phyloP scores from a whole-genome alignment of 306 rosid genomes.

The Luffa acutangula region DNA sequence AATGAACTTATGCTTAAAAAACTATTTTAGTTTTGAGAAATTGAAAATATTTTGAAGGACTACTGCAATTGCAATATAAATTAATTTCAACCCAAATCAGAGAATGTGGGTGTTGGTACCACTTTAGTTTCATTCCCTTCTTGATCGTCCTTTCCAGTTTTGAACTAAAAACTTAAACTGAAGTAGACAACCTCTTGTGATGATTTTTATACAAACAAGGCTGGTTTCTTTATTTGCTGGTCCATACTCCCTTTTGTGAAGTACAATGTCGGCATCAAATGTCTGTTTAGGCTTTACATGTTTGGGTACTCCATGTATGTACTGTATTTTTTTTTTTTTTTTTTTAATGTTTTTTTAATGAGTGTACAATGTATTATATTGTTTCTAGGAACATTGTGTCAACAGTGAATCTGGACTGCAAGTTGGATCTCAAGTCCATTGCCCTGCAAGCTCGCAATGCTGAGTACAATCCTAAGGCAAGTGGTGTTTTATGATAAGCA shows the following conservation, averaged over 20 bases:
- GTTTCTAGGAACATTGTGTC: constrained; percentile 74
- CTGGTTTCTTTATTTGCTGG: neutral
- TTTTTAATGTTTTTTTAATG: no score
- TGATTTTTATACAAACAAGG: neutral
- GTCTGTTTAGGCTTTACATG: neutral
- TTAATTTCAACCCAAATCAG: neutral
- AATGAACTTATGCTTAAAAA: neutral
- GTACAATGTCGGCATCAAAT: neutral
- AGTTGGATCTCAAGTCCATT: constrained; percentile 84
- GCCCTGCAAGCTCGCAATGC: constrained; percentile 93
- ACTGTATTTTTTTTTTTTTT: neutral
- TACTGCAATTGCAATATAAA: neutral
- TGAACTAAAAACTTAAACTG: neutral
- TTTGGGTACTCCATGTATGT: neutral
- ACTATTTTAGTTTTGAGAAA: neutral
- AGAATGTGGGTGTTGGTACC: neutral
- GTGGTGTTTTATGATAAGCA: neutral
- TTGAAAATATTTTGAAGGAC: neutral
- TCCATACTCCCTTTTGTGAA: neutral
- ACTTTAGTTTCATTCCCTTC: neutral
- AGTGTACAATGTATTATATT: constrained; percentile 3
- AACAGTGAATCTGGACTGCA: constrained; percentile 88
- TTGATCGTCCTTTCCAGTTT: neutral
- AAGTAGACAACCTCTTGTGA: neutral
- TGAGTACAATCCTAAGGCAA: constrained; percentile 94